These are phyloP conservation scores for Sindora glabra DNA, from an alignment of 306 rosid species.

Conservation along the genomic window DNA sequence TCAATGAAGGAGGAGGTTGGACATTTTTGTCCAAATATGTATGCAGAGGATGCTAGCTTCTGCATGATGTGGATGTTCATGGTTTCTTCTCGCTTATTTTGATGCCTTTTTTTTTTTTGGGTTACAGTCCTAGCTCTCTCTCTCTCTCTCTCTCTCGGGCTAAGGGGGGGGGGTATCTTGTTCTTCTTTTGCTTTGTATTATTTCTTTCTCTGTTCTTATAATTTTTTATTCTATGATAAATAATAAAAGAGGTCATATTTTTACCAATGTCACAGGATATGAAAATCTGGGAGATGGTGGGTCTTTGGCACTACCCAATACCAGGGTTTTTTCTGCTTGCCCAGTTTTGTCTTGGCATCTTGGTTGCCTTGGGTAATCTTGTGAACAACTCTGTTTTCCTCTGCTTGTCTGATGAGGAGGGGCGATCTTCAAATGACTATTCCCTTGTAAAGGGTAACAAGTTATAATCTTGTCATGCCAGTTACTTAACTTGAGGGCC, in stretches of 20 bases:
- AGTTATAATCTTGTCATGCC: slow-evolving; percentile 8
- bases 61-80: too few species aligned
- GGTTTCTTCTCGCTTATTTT: too few species aligned
- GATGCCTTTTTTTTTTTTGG: too few species aligned
- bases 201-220: too few species aligned
- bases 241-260: slow-evolving; percentile 16
- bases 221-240: too few species aligned
- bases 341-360: slow-evolving; percentile 92
- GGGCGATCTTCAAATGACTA: slow-evolving; percentile 45
- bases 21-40: too few species aligned
- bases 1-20: too few species aligned
- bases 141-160: too few species aligned
- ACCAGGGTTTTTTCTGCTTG: slow-evolving; percentile 92
- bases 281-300: slow-evolving; percentile 94
- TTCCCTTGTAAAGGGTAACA: slow-evolving; percentile 52
- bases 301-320: slow-evolving; percentile 97
- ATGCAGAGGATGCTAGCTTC: too few species aligned
- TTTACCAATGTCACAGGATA: slow-evolving; percentile 64
- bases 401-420: slow-evolving; percentile 67
- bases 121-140: too few species aligned
- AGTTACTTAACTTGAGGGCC: neutral
- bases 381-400: slow-evolving; percentile 93
- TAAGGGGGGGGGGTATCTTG: too few species aligned
- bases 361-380: slow-evolving; percentile 97
- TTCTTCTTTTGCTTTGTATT: too few species aligned